A percentile compares a stretch with the other conserved stretches of the same genome.
Conservation (phyloP, 768 basidiomycete genomes). For the Pholiota microspora region DNA sequence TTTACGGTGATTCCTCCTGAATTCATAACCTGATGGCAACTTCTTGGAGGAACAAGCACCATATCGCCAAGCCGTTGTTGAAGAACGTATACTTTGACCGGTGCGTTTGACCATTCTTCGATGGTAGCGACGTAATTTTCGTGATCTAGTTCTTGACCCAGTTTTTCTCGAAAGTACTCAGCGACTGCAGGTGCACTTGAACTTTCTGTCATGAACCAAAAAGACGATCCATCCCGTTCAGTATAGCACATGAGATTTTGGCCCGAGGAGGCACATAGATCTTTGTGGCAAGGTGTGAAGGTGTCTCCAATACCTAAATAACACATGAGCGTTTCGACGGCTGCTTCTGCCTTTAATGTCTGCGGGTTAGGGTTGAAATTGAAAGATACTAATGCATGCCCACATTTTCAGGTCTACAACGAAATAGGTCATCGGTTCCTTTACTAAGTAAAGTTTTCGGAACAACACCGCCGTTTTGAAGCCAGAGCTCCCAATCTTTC, state of each 20-base stretch:
- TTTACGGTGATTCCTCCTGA: conserved; percentile 79
- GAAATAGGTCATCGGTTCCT: conserved; percentile 54
- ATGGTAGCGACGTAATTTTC: conserved; percentile 66
- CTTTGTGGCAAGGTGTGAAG: conserved; percentile 83
- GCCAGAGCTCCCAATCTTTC: conserved; percentile 59
- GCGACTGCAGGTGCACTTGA: conserved; percentile 53
- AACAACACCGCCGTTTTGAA: conserved; percentile 43
- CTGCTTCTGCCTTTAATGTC: conserved; percentile 34
- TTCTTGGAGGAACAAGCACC: conserved; percentile 76
- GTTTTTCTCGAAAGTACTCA: conserved; percentile 50
- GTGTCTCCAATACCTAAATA: conserved; percentile 83
- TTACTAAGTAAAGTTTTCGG: conserved; percentile 54
- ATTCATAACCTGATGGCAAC: conserved; percentile 85
- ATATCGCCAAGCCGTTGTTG: conserved; percentile 78
- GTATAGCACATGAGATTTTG: conserved; percentile 88
- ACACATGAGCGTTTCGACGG: conserved; percentile 81
- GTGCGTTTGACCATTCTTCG: conserved; percentile 61
- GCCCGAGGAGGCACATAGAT: conserved; percentile 79
- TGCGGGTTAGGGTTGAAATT: conserved; percentile 1
- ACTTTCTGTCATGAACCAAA: conserved; percentile 84
- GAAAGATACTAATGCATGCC: conserved; percentile 16
- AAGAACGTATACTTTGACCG: conserved; percentile 66
- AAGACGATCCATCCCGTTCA: conserved; percentile 67
- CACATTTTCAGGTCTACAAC: conserved; percentile 52
- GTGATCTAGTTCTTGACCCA: conserved; percentile 66